A percentile compares a stretch with the other conserved stretches of the same genome.
phyloP scores from a whole-genome alignment of 768 basidiomycete species.

The Stropharia rugosoannulata region DNA sequence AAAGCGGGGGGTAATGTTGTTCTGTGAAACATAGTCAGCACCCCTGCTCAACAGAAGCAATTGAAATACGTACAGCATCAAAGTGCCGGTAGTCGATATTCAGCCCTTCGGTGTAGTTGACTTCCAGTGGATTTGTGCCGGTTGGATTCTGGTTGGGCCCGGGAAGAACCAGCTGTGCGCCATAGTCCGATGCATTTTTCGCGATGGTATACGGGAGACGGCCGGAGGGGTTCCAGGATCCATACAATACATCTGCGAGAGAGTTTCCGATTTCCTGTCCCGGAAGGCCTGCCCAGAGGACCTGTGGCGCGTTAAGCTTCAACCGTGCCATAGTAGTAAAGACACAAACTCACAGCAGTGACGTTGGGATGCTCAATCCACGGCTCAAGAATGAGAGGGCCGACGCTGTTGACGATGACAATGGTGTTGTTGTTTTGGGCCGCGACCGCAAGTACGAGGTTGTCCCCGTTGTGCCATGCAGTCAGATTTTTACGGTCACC shows the following conservation, averaged over 20 bases:
- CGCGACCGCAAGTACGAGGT: conserved; percentile 67
- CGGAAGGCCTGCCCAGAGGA: conserved; percentile 66
- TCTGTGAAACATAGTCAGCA: conserved; percentile 31
- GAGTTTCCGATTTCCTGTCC: conserved; percentile 72
- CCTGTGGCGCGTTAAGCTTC: conserved; percentile 23
- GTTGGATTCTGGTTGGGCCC: conserved; percentile 23
- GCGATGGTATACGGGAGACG: conserved; percentile 77
- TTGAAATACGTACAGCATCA: conserved; percentile 49
- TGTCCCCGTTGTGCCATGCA: conserved; percentile 72
- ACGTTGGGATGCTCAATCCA: conserved; percentile 77
- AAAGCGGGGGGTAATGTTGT: conserved; percentile 75
- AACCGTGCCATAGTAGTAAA: conserved; percentile 11
- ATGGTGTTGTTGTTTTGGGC: conserved; percentile 70
- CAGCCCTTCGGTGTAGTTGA: conserved; percentile 62
- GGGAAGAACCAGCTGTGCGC: conserved; percentile 45
- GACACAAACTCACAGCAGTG: conserved; percentile 51
- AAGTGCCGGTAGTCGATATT: conserved; percentile 75
- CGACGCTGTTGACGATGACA: conserved; percentile 65
- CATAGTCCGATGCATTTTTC: conserved; percentile 55
- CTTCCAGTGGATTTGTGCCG: conserved; percentile 38
- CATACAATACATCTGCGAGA: conserved; percentile 71
- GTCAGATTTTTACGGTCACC: conserved; percentile 74
- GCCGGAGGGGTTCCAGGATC: conserved; percentile 66
- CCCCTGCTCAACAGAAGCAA: background rate
- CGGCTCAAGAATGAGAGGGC: conserved; percentile 56